Percentiles rank a stretch among this genome's conserved stretches.
Evolutionary conservation across 805 yeast species (phyloP).

Genomic region (Kodamaea sagamina): DNA sequence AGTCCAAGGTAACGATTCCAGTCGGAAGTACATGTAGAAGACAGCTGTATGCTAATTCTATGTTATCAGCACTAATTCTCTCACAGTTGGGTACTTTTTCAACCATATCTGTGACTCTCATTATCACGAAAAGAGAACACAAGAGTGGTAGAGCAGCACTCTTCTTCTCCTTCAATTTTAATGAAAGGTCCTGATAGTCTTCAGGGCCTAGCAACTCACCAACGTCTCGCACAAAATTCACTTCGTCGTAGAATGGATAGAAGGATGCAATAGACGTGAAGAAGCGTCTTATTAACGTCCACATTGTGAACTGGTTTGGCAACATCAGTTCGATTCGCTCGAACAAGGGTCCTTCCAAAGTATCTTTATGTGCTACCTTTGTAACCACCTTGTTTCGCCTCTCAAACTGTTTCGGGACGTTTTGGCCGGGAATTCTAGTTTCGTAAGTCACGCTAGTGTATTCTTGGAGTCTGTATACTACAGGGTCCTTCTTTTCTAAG

Average conservation of each 20-base stretch:
- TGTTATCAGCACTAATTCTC: not conserved
- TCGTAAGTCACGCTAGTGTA: not conserved
- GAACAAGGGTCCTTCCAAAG: not conserved
- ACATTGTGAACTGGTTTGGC: not conserved
- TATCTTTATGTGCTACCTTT: not conserved
- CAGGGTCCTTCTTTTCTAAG: not conserved
- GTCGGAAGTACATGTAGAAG: not conserved
- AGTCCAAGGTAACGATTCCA: not conserved
- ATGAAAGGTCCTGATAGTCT: not conserved
- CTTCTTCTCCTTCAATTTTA: not conserved
- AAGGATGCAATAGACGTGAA: not conserved
- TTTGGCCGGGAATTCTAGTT: not conserved
- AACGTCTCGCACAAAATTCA: not conserved
- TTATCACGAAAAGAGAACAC: not conserved
- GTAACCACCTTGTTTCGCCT: not conserved
- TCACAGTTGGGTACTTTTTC: not conserved
- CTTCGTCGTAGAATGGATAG: not conserved
- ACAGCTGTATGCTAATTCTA: not conserved
- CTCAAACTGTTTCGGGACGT: not conserved
- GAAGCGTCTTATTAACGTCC: not conserved
- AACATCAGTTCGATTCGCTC: not conserved
- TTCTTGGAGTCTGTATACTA: not conserved
- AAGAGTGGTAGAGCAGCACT: not conserved
- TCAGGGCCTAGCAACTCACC: not conserved
- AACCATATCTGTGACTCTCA: not conserved